Base-by-base conservation (phyloP, 2,329 filamentous ascomycete species). In the Talaromyces sp. region DNA sequence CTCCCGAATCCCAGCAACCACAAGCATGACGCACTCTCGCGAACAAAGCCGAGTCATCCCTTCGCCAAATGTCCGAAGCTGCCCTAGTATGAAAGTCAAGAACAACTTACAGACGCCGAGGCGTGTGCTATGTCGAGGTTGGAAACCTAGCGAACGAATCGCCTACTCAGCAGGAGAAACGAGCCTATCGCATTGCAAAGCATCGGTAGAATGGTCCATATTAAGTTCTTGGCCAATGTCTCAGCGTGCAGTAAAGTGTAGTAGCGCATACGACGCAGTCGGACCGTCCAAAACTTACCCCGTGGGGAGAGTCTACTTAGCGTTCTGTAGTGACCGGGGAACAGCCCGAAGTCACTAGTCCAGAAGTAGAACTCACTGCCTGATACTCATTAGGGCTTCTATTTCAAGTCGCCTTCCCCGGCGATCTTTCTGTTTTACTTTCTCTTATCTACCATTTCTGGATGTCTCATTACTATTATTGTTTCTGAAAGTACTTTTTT, bases 101-200 rank as follows among this genome's bases (percentile, higher is more conserved):
- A 23, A 2, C 7, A 28, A 8, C 44, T 28, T 28, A 6, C 18
- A n/a, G 33, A 23, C n/a, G n/a, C n/a, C 31, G 35, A 55, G 28
- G 50, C 33, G 5, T 35, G 28, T 37, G 5, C n/a, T 56, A 39
- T 56, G 11, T 39, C 52, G 35, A 56, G 14, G 8, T 31, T 16
- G 33, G 52, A 37, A 40, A 56, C 25, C 18, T 37, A 56, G 33
- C 16, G 67, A 71, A 23, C 42, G 42, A 46, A 46, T 46, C 42
- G 42, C 42, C 42, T 46, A 8, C 42, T 46, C 12, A 18, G 18
- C 23, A 5, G 2, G 8, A 14, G 18, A 46, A 46, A 14, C 21
- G 42, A 46, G n/a, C 42, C 42, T 46, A 25, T 46, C 42, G 42
- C 42, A 6, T 46, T 44, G 40, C 6, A 11, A 18, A 8, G 18